Evolutionary conservation across 495 filamentous ascomycete genomes (phyloP).

Genomic region (Penicillium subrubescens): DNA sequence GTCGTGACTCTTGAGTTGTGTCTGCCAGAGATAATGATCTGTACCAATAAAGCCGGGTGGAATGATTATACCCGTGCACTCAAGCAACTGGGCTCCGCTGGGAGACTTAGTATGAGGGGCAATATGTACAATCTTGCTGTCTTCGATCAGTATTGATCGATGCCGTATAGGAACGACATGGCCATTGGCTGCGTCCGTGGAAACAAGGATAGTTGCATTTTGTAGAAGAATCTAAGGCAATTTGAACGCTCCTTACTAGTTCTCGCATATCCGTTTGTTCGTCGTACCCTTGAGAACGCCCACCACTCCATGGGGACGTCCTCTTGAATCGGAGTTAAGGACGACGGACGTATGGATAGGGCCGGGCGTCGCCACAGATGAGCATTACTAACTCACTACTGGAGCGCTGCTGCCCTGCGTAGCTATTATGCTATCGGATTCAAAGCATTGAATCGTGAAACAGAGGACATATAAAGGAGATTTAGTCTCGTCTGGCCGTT

Average conservation of each 20-base stretch:
- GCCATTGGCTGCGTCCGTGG: slow-evolving; percentile 18
- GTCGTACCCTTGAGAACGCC: not conserved
- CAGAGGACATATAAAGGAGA: not conserved
- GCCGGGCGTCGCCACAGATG: not conserved
- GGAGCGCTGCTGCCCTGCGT: no score
- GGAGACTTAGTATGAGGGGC: slow-evolving; percentile 17
- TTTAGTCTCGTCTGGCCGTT: not conserved
- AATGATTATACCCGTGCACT: slow-evolving; percentile 57
- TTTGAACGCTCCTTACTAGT: not conserved
- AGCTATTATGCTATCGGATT: no score
- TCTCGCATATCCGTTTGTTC: not conserved
- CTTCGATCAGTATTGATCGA: slow-evolving; percentile 33
- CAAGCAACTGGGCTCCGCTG: slow-evolving; percentile 39
- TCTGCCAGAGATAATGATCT: slow-evolving; percentile 63
- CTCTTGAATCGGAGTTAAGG: not conserved
- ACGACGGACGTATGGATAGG: not conserved
- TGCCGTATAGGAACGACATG: slow-evolving; percentile 19
- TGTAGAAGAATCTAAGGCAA: slow-evolving; percentile 21
- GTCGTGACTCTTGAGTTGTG: slow-evolving; percentile 45
- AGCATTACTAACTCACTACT: not conserved
- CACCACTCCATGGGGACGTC: no score
- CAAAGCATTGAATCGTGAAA: not conserved
- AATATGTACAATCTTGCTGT: slow-evolving; percentile 31
- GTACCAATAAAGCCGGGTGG: slow-evolving; percentile 63
- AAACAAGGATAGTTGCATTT: slow-evolving; percentile 30